These are phyloP conservation scores for Linanthus parryae DNA, from an alignment of 148 eudicot species.

Conservation along the genomic window DNA sequence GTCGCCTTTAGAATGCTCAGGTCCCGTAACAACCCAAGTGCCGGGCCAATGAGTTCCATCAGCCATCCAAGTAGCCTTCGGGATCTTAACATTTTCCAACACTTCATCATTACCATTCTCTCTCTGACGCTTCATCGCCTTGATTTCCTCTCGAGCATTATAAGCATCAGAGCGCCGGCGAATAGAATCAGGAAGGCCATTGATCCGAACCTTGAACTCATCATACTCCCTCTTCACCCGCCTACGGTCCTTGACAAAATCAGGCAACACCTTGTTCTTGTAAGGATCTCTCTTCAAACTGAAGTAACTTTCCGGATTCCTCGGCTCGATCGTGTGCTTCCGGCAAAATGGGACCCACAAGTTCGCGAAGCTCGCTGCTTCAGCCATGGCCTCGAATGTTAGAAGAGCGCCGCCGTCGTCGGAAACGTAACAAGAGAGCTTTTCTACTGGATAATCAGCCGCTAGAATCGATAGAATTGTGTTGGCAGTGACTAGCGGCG, in stretches of 20 bases:
- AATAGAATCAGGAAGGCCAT: constrained; percentile 82
- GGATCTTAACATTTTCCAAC: constrained; percentile 56
- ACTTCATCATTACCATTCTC: constrained; percentile 53
- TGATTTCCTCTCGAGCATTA: constrained; percentile 82
- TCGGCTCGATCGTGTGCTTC: constrained; percentile 81
- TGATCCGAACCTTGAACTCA: constrained; percentile 88
- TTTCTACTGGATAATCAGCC: constrained; percentile 4
- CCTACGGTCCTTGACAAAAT: constrained; percentile 92
- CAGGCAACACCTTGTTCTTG: constrained; percentile 64
- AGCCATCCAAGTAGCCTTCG: constrained; percentile 96
- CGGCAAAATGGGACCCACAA: constrained; percentile 66
- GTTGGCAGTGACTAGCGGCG: constrained; percentile 7
- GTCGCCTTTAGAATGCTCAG: constrained; percentile 76
- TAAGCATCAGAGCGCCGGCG: constrained; percentile 86
- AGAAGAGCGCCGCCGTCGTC: constrained; percentile 8
- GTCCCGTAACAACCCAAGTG: constrained; percentile 62
- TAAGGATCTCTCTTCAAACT: constrained; percentile 75
- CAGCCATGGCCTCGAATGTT: constrained; percentile 8
- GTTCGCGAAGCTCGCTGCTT: constrained; percentile 4
- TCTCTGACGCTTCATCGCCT: constrained; percentile 66
- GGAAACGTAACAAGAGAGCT: constrained; percentile 7
- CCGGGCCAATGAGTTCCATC: constrained; percentile 98
- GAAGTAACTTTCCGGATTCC: constrained; percentile 86
- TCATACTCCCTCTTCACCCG: constrained; percentile 88
- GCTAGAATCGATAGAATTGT: constrained; percentile 4